Evolutionary conservation across 73 alveolate genomes (phyloP).

Genomic region (Uronychia setigera): DNA sequence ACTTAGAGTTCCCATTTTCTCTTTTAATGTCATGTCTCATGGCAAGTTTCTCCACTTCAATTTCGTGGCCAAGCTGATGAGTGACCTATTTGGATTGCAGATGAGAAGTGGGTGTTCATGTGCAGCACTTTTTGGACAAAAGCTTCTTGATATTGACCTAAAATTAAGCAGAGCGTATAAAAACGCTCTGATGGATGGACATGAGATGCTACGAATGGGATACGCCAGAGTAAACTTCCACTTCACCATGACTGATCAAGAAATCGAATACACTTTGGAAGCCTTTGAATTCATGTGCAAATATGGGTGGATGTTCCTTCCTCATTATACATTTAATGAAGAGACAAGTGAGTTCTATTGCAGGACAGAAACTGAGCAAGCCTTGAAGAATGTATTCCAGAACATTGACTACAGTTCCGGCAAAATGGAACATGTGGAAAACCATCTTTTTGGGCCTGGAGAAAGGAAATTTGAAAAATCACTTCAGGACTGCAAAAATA

Average conservation of each 20-base stretch:
- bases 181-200: slow-evolving; percentile 76
- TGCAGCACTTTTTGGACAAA: slow-evolving; percentile 89
- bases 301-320: slow-evolving; percentile 80
- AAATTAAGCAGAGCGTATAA: slow-evolving; percentile 58
- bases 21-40: slow-evolving; percentile 75
- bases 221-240: slow-evolving; percentile 86
- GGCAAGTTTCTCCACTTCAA: slow-evolving; percentile 81
- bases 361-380: slow-evolving; percentile 62
- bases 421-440: background rate
- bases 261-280: slow-evolving; percentile 76
- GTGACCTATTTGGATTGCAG: slow-evolving; percentile 94
- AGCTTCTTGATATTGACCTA: slow-evolving; percentile 73
- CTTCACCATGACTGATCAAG: slow-evolving; percentile 77
- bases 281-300: slow-evolving; percentile 84
- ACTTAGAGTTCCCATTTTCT: slow-evolving; percentile 74
- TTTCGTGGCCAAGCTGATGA: slow-evolving; percentile 86
- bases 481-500: slow-evolving; percentile 35
- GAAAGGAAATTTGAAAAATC: background rate
- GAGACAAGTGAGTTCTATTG: slow-evolving; percentile 63
- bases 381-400: slow-evolving; percentile 13
- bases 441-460: background rate
- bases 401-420: background rate
- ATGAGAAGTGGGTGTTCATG: slow-evolving; percentile 95
- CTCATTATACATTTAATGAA: slow-evolving; percentile 70
- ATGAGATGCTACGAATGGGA: slow-evolving; percentile 93